Evolutionary conservation across 1,139 yeast genomes (phyloP), one percentile per base, ranked within the genome.

Genomic region (Candida sp.): DNA sequence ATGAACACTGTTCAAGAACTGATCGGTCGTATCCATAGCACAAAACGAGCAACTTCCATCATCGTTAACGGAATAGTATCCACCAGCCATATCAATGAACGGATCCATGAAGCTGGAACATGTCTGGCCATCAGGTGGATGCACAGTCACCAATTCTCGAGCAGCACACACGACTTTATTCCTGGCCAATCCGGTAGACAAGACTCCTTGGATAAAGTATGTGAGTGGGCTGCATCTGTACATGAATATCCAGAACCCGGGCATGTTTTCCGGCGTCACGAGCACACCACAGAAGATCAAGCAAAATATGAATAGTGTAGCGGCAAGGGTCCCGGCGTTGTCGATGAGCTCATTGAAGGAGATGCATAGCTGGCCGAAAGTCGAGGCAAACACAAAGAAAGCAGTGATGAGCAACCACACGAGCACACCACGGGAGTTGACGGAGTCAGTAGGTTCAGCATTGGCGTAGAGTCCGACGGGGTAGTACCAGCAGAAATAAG

Each of bases 21-120:
- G 76, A 61, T 86, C 77, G 4, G 91, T 85, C 3, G 68, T 57
- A 1, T 70, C 61, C 55, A 80, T 66, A 17, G 75, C 59, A 69
- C 93, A 88, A 70, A 72, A 84, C 4, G 64, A 44, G 69, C 93
- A 87, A 30, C 44, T 50, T 28, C 65, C 71, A 22, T 57, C 41
- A 7, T 63, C 55, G 30, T 59, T 56, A 28, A 28, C 31, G 2
- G 31, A 28, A 28, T 28, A 28, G 9, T 28, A 28, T 2, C 31
- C 2, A 28, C 31, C 31, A 28, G 31, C 31, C 31, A 28, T 28
- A 28, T 8, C 8, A 28, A 28, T 28, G 9, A 7, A 28, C 7
- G 31, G 31, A 28, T 28, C 31, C 31, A 28, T 28, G 31, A 28
- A 28, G 31, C 31, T 28, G 7, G 31, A 28, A 28, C 31, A 28